These are phyloP conservation scores for Themeda triandra DNA, from an alignment of 176 grass and related monocot species.

Conservation along the genomic window DNA sequence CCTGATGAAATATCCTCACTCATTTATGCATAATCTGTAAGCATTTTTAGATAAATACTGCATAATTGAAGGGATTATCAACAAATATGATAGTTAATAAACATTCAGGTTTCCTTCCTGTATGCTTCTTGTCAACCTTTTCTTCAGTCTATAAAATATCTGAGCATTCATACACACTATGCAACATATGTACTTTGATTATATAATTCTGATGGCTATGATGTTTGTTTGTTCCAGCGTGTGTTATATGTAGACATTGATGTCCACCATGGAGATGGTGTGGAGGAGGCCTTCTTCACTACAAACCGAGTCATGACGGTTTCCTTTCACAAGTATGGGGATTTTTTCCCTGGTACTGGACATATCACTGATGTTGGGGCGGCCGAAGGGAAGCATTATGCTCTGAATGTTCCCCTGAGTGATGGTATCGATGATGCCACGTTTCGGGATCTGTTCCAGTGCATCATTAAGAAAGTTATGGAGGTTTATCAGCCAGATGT, in stretches of 20 bases:
- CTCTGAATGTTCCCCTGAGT: conserved; percentile 80
- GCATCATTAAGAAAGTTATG: conserved; percentile 79
- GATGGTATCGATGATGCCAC: conserved; percentile 87
- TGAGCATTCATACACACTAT: conserved; percentile 9
- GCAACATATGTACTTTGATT: not conserved
- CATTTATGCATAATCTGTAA: not conserved
- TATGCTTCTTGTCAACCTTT: not conserved
- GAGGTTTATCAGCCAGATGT: conserved; percentile 83
- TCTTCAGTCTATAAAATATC: not conserved
- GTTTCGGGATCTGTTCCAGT: conserved; percentile 68
- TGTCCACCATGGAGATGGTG: conserved; percentile 95
- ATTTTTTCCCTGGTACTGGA: conserved; percentile 92
- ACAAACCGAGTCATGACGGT: conserved; percentile 90
- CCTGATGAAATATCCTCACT: not conserved
- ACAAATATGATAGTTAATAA: not conserved
- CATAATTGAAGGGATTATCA: not conserved
- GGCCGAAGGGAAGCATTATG: conserved; percentile 75
- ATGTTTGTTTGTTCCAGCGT: conserved; percentile 54
- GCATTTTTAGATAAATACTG: conserved; percentile 8
- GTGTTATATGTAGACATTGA: conserved; percentile 97
- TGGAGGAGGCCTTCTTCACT: conserved; percentile 94
- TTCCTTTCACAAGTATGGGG: conserved; percentile 95
- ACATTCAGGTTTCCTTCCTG: not conserved
- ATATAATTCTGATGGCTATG: conserved; percentile 17
- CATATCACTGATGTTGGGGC: conserved; percentile 67